phyloP scores from a whole-genome alignment of 768 basidiomycete genomes.

The Auricularia auricula-judae region DNA sequence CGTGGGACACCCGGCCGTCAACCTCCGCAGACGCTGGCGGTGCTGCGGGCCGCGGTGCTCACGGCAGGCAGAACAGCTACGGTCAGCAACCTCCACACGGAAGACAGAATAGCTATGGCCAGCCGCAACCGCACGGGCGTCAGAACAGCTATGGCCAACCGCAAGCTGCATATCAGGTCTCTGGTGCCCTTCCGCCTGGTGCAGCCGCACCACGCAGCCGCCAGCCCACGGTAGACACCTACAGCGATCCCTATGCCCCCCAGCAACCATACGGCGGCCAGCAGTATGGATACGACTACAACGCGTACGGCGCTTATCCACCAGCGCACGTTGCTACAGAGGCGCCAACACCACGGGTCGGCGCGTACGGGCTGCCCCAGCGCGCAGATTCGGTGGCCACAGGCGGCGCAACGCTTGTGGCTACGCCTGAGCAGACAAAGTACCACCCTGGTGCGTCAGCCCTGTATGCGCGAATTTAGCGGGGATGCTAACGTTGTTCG shows the following conservation, averaged over 20 bases:
- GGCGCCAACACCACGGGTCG: background rate
- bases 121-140: constrained; percentile 12
- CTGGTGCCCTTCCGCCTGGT: background rate
- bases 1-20: constrained; percentile 56
- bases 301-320: background rate
- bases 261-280: background rate
- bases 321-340: background rate
- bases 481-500: background rate
- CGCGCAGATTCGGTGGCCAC: background rate
- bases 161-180: background rate
- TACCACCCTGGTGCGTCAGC: constrained; percentile 37
- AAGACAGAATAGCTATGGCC: constrained; percentile 34
- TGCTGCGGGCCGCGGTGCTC: constrained; percentile 28
- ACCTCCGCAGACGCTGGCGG: constrained; percentile 16
- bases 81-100: constrained; percentile 17
- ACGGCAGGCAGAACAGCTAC: constrained; percentile 33
- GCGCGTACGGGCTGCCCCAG: background rate
- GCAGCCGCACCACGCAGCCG: background rate
- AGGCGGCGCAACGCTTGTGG: constrained; percentile 17
- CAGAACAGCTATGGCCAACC: constrained; percentile 3
- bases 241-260: background rate
- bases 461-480: background rate
- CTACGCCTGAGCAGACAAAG: constrained; percentile 26
- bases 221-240: background rate
- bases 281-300: background rate